Percentiles rank a stretch among this genome's conserved stretches.
Evolutionary conservation across 2,329 filamentous ascomycete species (phyloP).

Genomic region (Blastomyces gilchristii): DNA sequence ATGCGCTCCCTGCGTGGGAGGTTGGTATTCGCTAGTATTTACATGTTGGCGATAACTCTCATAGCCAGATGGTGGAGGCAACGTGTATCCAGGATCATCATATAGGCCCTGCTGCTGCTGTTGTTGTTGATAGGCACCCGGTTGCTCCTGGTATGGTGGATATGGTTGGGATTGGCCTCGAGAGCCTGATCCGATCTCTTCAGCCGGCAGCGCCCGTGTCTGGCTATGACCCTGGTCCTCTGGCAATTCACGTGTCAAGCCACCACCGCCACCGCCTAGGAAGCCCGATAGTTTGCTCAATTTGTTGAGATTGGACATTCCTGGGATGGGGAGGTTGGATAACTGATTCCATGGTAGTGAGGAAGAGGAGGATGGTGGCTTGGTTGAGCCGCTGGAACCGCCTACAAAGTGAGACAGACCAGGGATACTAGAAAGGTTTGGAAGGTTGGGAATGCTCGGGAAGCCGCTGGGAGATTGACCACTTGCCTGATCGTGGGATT

Average conservation of each 20-base stretch:
- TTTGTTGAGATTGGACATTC: constrained; percentile 31
- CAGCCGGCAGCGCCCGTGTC: not conserved
- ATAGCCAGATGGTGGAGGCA: constrained; percentile 17
- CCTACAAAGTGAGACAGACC: constrained; percentile 11
- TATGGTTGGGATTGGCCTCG: not conserved
- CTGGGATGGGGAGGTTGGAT: constrained; percentile 28
- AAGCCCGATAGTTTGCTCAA: constrained; percentile 27
- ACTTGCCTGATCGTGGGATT: constrained; percentile 12
- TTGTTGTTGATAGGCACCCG: constrained; percentile 8
- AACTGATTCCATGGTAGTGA: constrained; percentile 25
- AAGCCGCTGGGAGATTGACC: constrained; percentile 27
- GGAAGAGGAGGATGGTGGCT: constrained; percentile 19
- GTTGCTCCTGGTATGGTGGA: constrained; percentile 2
- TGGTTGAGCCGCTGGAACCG: constrained; percentile 18
- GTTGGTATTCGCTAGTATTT: constrained; percentile 13
- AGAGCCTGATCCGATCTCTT: not conserved
- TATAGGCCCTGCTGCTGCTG: not conserved
- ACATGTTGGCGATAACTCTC: constrained; percentile 15
- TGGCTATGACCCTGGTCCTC: constrained; percentile 7
- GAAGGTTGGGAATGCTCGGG: constrained; percentile 14
- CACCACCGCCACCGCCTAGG: constrained; percentile 23
- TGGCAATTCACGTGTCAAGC: constrained; percentile 18
- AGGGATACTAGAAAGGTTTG: constrained; percentile 11
- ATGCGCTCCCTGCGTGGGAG: constrained; percentile 16
- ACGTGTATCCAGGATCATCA: constrained; percentile 9